Base-by-base conservation (phyloP, 1,284 basidiomycete genomes). In the Apiotrichum gracile region DNA sequence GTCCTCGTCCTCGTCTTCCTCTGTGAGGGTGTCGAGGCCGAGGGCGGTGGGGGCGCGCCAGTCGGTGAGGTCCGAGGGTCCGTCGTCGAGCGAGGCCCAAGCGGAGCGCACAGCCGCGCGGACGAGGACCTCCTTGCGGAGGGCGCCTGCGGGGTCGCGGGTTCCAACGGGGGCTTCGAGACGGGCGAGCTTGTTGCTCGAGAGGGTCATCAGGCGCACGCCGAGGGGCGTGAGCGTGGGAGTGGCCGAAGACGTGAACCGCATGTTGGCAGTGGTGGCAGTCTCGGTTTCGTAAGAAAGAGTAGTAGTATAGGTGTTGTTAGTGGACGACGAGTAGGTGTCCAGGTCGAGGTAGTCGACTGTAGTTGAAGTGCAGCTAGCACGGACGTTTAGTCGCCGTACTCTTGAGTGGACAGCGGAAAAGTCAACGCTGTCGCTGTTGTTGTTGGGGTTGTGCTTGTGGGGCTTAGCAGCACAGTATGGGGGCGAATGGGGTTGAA, bases 171-270 rank as follows among this genome's bases (percentile, higher is more conserved):
- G 48, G 7, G 57, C 47, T 22, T 72, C 71, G 50, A 72, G 62
- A 29, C 42, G 22, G 46, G 56, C 54, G 33, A 73, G 65, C 61
- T 73, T 73, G 33, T 43, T 51, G 56, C 68, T 65, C 45, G 71
- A 73, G 39, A 72, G 52, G 49, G 55, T 49, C 31, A 73, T 65
- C 44, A 73, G 65, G 41, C 68, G 61, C 54, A 63, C 58, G 27
- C 71, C 71, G 12, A 72, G 56, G 7, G 71, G 69, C 49, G 71
- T 73, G 47, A 73, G 64, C 37, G 62, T 46, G 26, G 69, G 68
- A 22, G 63, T 40, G 26, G 59, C 49, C 39, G 62, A 44, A 10
- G 58, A 62, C 9, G 60, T 54, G 63, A 72, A 73, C 34, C 66
- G 63, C 70, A 73, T 73, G 27, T 58, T 54, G 54, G 39, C 24